Conservation (phyloP, 495 filamentous ascomycete genomes). For the Neurospora sp. region DNA sequence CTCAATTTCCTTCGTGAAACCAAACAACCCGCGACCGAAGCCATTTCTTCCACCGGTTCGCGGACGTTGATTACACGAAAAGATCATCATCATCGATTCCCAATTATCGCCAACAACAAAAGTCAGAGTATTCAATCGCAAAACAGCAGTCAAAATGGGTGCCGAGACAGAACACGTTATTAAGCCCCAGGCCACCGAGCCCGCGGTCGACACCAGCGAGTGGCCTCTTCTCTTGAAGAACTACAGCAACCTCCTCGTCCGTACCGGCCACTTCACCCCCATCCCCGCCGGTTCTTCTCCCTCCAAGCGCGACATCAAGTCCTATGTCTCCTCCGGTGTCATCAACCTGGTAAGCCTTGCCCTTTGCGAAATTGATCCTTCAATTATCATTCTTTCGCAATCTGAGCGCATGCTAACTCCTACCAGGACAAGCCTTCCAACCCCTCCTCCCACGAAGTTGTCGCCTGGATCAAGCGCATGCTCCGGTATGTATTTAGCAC, state of each 20-base stretch:
- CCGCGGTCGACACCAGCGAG: slow-evolving; percentile 61
- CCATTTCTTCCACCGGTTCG: not conserved
- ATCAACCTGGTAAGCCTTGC: slow-evolving; percentile 52
- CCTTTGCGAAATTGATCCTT: not conserved
- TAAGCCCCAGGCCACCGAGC: slow-evolving; percentile 70
- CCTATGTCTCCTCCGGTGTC: slow-evolving; percentile 89
- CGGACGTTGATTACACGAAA: not conserved
- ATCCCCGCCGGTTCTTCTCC: slow-evolving; percentile 83
- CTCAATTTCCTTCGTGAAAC: not conserved
- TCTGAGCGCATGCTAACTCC: slow-evolving; percentile 26
- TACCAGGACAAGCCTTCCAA: slow-evolving; percentile 83
- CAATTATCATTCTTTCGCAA: not conserved
- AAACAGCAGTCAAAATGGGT: slow-evolving; percentile 8
- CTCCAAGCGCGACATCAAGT: slow-evolving; percentile 83
- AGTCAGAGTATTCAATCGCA: not conserved
- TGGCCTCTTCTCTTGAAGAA: slow-evolving; percentile 92
- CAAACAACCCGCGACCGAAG: not conserved
- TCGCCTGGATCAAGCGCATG: slow-evolving; percentile 97
- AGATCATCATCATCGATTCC: not conserved
- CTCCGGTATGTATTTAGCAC: slow-evolving; percentile 50
- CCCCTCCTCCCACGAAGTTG: slow-evolving; percentile 95
- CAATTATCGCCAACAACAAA: not conserved
- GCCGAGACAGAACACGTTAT: slow-evolving; percentile 63
- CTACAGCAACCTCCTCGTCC: slow-evolving; percentile 74
- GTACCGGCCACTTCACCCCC: slow-evolving; percentile 87